Evolutionary conservation across 2,329 filamentous ascomycete species (phyloP).

Genomic region (Talaromyces sp.): DNA sequence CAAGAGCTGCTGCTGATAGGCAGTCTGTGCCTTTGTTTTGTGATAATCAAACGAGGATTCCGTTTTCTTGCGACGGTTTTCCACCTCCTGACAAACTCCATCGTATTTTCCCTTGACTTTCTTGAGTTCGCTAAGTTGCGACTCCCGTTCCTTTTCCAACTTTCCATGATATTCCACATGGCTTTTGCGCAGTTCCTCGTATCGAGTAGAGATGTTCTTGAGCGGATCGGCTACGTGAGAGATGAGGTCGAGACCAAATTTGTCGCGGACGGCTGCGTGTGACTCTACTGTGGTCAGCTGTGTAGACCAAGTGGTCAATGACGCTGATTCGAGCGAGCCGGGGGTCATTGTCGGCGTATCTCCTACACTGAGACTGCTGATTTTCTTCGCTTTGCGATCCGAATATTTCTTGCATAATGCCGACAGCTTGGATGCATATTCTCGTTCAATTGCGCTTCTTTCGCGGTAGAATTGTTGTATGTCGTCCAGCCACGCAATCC

Average conservation of each 20-base stretch:
- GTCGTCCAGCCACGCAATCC: constrained; percentile 93
- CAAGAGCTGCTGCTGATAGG: constrained; percentile 84
- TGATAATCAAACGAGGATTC: constrained; percentile 83
- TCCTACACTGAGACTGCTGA: constrained; percentile 81
- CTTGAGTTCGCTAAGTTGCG: constrained; percentile 75
- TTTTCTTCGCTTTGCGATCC: constrained; percentile 92
- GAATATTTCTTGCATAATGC: constrained; percentile 92
- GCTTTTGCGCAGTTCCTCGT: constrained; percentile 88
- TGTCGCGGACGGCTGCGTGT: constrained; percentile 83
- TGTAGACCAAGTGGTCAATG: constrained; percentile 93
- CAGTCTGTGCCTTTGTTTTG: constrained; percentile 83
- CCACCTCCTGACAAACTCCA: constrained; percentile 85
- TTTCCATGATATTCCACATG: constrained; percentile 86
- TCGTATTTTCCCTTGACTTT: constrained; percentile 95
- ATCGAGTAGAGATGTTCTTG: constrained; percentile 67
- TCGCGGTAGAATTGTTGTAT: constrained; percentile 97
- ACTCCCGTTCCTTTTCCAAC: constrained; percentile 83
- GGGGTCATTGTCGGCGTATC: constrained; percentile 91
- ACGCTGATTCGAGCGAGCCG: constrained; percentile 92
- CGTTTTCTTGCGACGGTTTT: constrained; percentile 89
- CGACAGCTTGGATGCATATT: constrained; percentile 85
- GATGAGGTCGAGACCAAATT: constrained; percentile 73
- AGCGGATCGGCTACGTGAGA: constrained; percentile 81
- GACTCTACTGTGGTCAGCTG: constrained; percentile 87
- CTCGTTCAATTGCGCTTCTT: constrained; percentile 89